Evolutionary conservation across 2,329 filamentous ascomycete genomes (phyloP), one percentile per base, ranked within the genome.

Genomic region (Cladobotryum mycophilum): DNA sequence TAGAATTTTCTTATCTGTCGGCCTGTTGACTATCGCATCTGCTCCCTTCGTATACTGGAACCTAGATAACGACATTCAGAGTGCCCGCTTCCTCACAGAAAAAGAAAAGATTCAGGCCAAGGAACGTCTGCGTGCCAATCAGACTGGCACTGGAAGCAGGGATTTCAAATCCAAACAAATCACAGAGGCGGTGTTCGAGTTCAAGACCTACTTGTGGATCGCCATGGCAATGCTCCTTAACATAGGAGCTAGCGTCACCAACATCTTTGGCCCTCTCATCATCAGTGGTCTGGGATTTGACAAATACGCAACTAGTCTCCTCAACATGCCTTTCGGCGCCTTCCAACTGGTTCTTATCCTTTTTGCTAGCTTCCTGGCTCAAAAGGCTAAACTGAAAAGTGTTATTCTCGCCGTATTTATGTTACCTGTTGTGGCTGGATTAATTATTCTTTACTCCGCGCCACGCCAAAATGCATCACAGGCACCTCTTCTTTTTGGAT

Each of bases 71-170:
- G 80, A 83, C 55, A 75, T 84, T 15, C 62, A 73, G 0, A 76
- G 76, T 0, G 76, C 76, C 0, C 71, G 76, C 13, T 80, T 78
- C 51, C 60, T 93, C 22, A 85, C 72, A 7, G 77, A 84, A 47
- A 74, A 81, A 42, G 88, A 92, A 56, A 80, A 81, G 12, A 64
- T 82, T 0, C 74, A 89, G 40, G 85, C 84, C 0, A 71, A 90
- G 22, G 87, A 89, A 55, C 76, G 88, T 0, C 80, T 92, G 5
- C 76, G 86, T 0, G 75, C 81, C 18, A 92, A 92, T 58, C 82
- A 89, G 62, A 88, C 88, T 53, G 88, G 88, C 0, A 83, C 87
- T 14, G 85, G 84, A 1, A 86, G 81, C 54, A 82, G 82, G 56
- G 76, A 86, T 54, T 87, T 85, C 67, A 86, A 86, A 55, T 73